Evolutionary conservation across 2,329 filamentous ascomycete genomes (phyloP).

Genomic region (Helminthosporium solani): DNA sequence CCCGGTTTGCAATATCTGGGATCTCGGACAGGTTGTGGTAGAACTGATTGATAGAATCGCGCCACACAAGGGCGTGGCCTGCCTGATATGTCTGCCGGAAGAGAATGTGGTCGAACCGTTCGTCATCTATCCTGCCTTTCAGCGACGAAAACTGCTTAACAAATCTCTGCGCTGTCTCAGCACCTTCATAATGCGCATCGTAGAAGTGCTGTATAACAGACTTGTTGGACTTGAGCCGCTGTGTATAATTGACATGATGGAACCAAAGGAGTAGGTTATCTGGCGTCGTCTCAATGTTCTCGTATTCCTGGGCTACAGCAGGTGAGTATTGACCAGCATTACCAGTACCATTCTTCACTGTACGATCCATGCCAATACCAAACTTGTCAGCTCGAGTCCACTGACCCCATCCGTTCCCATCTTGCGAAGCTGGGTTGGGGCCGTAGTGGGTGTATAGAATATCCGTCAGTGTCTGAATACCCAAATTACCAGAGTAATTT

Average conservation of each 20-base stretch:
- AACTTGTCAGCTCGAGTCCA: slow-evolving; percentile 66
- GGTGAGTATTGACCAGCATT: slow-evolving; percentile 66
- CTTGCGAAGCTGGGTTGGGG: slow-evolving; percentile 65
- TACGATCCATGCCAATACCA: slow-evolving; percentile 70
- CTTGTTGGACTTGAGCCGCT: slow-evolving; percentile 61
- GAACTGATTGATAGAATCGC: slow-evolving; percentile 66
- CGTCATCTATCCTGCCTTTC: slow-evolving; percentile 57
- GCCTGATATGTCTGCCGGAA: slow-evolving; percentile 65
- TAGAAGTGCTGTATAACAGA: slow-evolving; percentile 70
- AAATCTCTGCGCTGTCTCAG: slow-evolving; percentile 62
- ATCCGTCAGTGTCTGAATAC: slow-evolving; percentile 68
- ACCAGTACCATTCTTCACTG: slow-evolving; percentile 66
- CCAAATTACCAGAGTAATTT: slow-evolving; percentile 69
- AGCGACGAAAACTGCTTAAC: slow-evolving; percentile 56
- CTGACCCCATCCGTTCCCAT: slow-evolving; percentile 69
- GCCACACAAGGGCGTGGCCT: slow-evolving; percentile 69
- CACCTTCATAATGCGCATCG: slow-evolving; percentile 62
- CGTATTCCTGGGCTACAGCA: slow-evolving; percentile 59
- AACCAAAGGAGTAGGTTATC: slow-evolving; percentile 72
- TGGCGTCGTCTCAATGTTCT: slow-evolving; percentile 63
- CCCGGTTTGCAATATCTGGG: slow-evolving; percentile 56
- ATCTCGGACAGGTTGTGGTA: slow-evolving; percentile 64
- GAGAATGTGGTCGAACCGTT: slow-evolving; percentile 60
- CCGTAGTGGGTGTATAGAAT: slow-evolving; percentile 68
- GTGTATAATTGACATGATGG: slow-evolving; percentile 70